Evolutionary conservation across 352 stramenopile species (phyloP).

Genomic region (Phytopythium vexans): DNA sequence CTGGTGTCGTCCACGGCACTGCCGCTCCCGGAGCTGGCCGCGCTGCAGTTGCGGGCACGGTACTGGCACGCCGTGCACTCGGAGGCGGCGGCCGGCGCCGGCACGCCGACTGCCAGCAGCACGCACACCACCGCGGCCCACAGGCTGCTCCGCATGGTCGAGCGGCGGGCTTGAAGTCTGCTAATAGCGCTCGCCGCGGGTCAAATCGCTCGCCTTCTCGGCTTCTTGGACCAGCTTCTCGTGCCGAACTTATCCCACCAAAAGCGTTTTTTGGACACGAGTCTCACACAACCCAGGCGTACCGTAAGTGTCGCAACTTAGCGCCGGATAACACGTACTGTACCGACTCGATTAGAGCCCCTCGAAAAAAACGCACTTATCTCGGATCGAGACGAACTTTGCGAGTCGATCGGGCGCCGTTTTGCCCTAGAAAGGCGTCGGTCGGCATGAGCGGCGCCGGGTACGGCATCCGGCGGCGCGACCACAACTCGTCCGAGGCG

Average conservation of each 20-base stretch:
- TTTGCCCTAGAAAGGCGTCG: conserved; percentile 5
- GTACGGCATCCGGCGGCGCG: conserved; percentile 45
- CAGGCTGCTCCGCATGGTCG: conserved; percentile 3
- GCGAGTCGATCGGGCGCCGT: conserved; percentile 1
- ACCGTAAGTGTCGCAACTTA: neutral
- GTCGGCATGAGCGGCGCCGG: conserved; percentile 33
- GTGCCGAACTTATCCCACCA: neutral
- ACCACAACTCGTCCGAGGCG: conserved; percentile 67
- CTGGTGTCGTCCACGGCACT: conserved; percentile 5
- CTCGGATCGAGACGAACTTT: conserved; percentile 1
- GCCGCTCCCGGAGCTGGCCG: conserved; percentile 8
- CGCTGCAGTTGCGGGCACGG: conserved; percentile 62
- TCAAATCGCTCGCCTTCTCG: conserved; percentile 1
- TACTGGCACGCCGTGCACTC: conserved; percentile 63
- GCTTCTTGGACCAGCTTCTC: neutral
- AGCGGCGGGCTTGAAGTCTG: neutral
- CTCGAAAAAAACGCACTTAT: neutral
- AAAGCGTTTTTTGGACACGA: conserved; percentile 13
- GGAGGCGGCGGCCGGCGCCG: conserved; percentile 15
- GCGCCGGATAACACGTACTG: neutral
- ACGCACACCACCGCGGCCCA: conserved; percentile 10
- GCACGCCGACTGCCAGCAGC: conserved; percentile 12
- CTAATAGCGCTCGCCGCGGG: neutral
- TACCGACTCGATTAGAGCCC: neutral
- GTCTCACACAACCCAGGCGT: conserved; percentile 7